Base-by-base conservation (phyloP, 1,284 basidiomycete genomes). In the Sporisorium exsertum region DNA sequence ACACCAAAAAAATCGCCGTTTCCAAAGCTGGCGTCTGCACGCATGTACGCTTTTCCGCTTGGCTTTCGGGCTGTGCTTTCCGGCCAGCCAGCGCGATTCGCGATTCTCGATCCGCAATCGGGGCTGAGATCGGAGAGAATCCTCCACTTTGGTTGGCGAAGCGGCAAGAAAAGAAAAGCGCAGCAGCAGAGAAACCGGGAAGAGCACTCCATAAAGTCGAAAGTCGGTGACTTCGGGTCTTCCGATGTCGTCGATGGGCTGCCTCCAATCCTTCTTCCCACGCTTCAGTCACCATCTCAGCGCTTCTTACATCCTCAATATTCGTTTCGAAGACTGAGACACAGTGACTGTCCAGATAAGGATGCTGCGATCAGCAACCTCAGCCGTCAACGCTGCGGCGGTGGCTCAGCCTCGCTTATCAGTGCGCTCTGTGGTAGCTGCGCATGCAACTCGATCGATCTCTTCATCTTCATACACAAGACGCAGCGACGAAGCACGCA, bases 341-440 rank as follows among this genome's bases (percentile, higher is more conserved):
- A 24, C 43, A 24, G 37, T n/a, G n/a, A 20, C 9, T n/a, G 9
- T 9, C n/a, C 20, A 22, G 22, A 5, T 18, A 37, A 58, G 8
- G 10, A 72, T 72, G 69, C 53, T 72, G 50, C 69, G 69, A 35
- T 55, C 63, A 65, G 63, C 63, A 40, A 33, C 35, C 2, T 51
- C 51, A 29, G 54, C 55, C 7, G 45, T 54, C 42, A 64, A 57
- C 6, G 47, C 52, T 4, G 58, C 63, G 24, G 43, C 53, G n/a
- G 56, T 59, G 18, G 20, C 51, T 40, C 45, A 42, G 42, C 42
- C 63, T n/a, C 51, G 49, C 16, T n/a, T 43, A 6, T n/a, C 54
- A 10, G 27, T 16, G 4, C 35, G 45, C 22, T 27, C 51, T 24
- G 13, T 54, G 7, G 20, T 35, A 7, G 24, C 42, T 20, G 42